These are phyloP conservation scores for Colletotrichum falcatum DNA, from an alignment of 2,329 filamentous ascomycete species.

Conservation along the genomic window DNA sequence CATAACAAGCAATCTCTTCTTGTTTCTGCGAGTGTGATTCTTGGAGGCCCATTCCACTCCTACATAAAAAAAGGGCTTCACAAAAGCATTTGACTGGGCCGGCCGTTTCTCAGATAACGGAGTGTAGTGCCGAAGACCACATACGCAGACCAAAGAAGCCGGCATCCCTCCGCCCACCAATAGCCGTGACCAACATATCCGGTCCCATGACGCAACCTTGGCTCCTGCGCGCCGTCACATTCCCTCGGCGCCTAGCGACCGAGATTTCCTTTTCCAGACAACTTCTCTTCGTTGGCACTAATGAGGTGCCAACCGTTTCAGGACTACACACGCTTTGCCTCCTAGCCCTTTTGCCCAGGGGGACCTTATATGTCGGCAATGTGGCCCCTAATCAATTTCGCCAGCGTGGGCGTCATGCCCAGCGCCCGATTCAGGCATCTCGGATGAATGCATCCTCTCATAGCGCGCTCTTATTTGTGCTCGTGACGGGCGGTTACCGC, in stretches of 20 bases:
- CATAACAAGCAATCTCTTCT: background rate
- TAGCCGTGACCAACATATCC: constrained; percentile 9
- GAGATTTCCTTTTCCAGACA: constrained; percentile 39
- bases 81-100: background rate
- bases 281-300: constrained; percentile 9
- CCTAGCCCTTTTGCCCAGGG: background rate
- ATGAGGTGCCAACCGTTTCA: constrained; percentile 15
- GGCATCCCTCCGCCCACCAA: constrained; percentile 11
- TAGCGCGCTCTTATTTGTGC: constrained; percentile 6
- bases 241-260: constrained; percentile 32
- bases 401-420: constrained; percentile 2
- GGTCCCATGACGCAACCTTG: constrained; percentile 27
- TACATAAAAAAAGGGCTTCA: background rate
- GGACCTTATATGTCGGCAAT: background rate
- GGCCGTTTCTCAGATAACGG: too few relatives aligned
- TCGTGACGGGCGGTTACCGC: constrained; percentile 24
- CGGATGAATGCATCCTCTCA: constrained; percentile 36
- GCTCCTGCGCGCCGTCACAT: constrained; percentile 23
- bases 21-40: background rate
- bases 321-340: constrained; percentile 2
- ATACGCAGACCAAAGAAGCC: constrained; percentile 7
- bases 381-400: constrained; percentile 22
- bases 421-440: constrained; percentile 32
- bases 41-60: background rate
- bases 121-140: background rate